Percentiles rank a stretch among this genome's conserved stretches.
Evolutionary conservation across 306 rosid genomes (phyloP).

Genomic region (Lathyrus oleraceus): DNA sequence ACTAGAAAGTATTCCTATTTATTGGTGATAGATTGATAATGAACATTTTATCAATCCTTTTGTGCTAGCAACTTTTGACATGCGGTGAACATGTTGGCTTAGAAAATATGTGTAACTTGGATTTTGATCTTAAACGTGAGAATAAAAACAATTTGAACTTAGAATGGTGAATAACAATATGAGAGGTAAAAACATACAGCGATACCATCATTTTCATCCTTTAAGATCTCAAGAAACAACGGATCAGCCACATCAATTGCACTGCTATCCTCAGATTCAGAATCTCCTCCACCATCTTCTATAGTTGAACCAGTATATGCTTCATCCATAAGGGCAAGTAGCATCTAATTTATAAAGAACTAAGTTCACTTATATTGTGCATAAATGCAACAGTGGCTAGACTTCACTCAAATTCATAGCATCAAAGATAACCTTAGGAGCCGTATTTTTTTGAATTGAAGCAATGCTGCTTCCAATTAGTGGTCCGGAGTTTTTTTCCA

Average conservation of each 20-base stretch:
- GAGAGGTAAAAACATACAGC: slow-evolving; percentile 59
- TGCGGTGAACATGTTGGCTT: background rate
- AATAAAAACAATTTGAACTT: slow-evolving; percentile 24
- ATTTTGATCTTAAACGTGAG: slow-evolving; percentile 10
- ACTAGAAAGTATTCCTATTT: slow-evolving; percentile 12
- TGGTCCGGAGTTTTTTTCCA: slow-evolving; percentile 81
- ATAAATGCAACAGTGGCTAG: slow-evolving; percentile 23
- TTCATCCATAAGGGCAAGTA: slow-evolving; percentile 98
- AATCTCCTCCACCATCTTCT: slow-evolving; percentile 92
- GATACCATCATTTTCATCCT: slow-evolving; percentile 98
- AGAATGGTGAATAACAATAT: slow-evolving; percentile 17
- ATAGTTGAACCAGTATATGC: slow-evolving; percentile 96
- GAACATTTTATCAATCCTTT: slow-evolving; percentile 4
- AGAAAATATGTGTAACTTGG: slow-evolving; percentile 22
- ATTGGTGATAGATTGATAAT: slow-evolving; percentile 9
- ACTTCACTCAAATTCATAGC: slow-evolving; percentile 14
- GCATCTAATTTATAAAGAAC: slow-evolving; percentile 61
- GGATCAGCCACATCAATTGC: slow-evolving; percentile 81
- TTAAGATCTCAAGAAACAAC: slow-evolving; percentile 82
- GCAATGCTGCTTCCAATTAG: slow-evolving; percentile 88
- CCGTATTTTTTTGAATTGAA: slow-evolving; percentile 89
- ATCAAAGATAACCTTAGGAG: slow-evolving; percentile 73
- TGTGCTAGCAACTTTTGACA: background rate
- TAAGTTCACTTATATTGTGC: slow-evolving; percentile 14
- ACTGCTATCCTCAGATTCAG: slow-evolving; percentile 79